Conservation (phyloP, 805 yeast genomes). For the Ogataea pignaliae region DNA sequence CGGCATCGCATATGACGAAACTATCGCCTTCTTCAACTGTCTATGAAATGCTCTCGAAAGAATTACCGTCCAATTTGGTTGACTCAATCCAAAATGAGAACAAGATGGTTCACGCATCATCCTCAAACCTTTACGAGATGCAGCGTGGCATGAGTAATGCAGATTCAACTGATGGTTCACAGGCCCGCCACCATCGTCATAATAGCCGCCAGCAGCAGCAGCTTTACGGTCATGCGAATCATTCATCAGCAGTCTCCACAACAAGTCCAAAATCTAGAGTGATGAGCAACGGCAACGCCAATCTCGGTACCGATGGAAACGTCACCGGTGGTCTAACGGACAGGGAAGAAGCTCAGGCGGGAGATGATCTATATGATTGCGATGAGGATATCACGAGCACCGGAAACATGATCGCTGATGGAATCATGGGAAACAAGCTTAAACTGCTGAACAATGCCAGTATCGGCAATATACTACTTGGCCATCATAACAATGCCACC, state of each 20-base stretch:
- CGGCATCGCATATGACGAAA: slow-evolving; percentile 4
- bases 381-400: slow-evolving; percentile 5
- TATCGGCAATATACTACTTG: too few species aligned
- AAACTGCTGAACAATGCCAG: slow-evolving; percentile 10
- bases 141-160: neutral
- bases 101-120: slow-evolving; percentile 17
- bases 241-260: too few species aligned
- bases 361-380: too few species aligned
- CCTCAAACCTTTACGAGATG: slow-evolving; percentile 1
- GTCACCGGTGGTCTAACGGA: neutral
- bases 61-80: slow-evolving; percentile 26
- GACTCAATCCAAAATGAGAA: slow-evolving; percentile 29
- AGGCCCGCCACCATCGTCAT: neutral
- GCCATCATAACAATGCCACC: slow-evolving; percentile 1
- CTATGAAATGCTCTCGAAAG: slow-evolving; percentile 22
- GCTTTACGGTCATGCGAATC: too few species aligned
- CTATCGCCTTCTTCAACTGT: slow-evolving; percentile 12
- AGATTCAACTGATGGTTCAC: neutral
- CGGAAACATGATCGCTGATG: slow-evolving; percentile 21
- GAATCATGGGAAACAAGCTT: slow-evolving; percentile 26
- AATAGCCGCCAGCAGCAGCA: neutral
- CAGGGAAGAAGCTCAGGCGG: too few species aligned
- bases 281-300: neutral
- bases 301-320: neutral
- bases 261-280: too few species aligned